Base-by-base conservation (phyloP, 139 green algal genomes). In the Tetradesmus lagerheimii region DNA sequence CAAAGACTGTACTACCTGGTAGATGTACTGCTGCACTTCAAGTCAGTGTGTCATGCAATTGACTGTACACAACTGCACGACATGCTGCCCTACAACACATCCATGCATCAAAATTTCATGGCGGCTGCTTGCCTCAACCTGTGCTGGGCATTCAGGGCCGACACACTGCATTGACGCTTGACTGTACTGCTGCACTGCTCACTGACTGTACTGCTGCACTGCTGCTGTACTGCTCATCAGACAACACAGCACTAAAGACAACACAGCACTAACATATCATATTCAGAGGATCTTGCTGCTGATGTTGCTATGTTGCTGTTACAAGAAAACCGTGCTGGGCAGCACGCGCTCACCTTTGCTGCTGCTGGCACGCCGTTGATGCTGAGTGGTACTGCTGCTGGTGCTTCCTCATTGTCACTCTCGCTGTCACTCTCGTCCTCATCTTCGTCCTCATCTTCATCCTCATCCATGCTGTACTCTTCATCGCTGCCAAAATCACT, bases 381-480 rank as follows among this genome's bases (percentile, higher is more conserved):
- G 77, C 0, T 64, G n/a, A 89, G 15, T 9, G 85, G 85, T 35
- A 89, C 41, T 45, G 43, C 41, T 27, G 66, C 31, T 45, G 85
- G 85, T 1, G 85, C 85, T 34, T 89, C 85, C 0, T 89, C 85
- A 41, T 89, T 67, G 47, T 89, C 83, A 57, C 29, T 38, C 27
- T 89, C 80, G 25, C 38, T 47, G 15, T 87, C 81, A 31, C n/a
- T 62, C 47, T 87, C 83, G 0, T 89, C 39, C 16, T 74, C 77
- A n/a, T n/a, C n/a, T 39, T 45, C 35, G 1, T 91, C 87, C 14
- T 86, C 78, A 23, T 90, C 77, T 2, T 67, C 25, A 57, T 80
- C 53, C 41, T 81, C 53, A 75, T 75, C 38, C 14, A 45, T 23
- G 8, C 67, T 39, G 16, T 85, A 39, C 1, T 85, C 86, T 0